phyloP scores from a whole-genome alignment of 1,284 basidiomycete species.

The Vanrija sp. region DNA sequence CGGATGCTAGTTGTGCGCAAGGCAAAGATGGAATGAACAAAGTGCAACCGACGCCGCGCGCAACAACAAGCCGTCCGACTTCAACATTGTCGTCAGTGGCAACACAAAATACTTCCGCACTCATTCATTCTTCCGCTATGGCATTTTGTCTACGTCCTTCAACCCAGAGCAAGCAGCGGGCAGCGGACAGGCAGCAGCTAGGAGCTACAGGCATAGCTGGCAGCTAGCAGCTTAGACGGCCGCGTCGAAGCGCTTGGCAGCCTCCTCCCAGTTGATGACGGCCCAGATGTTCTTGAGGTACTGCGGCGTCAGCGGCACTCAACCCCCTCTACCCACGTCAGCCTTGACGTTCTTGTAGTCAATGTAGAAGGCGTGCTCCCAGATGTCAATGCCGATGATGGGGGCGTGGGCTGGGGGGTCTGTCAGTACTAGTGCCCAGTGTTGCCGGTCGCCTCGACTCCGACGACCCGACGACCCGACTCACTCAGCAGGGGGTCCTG shows the following conservation, averaged over 20 bases:
- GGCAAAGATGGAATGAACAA: background rate
- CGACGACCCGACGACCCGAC: constrained; percentile 11
- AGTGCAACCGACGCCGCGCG: background rate
- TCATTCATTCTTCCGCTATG: background rate
- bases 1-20: background rate
- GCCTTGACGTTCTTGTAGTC: constrained; percentile 88
- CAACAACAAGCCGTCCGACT: background rate
- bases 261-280: constrained; percentile 88
- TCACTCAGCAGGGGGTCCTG: constrained; percentile 83
- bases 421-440: too few relatives aligned
- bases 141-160: background rate
- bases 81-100: background rate
- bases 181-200: too few relatives aligned
- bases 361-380: constrained; percentile 68
- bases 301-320: constrained; percentile 46
- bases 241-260: constrained; percentile 67
- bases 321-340: constrained; percentile 59
- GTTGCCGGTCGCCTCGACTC: too few relatives aligned
- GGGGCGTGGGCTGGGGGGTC: constrained; percentile 69
- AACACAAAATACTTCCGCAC: background rate
- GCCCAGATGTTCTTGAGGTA: constrained; percentile 89
- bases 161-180: too few relatives aligned
- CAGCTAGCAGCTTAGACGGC: constrained; percentile 42
- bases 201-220: background rate
- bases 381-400: constrained; percentile 94